Evolutionary conservation across 805 yeast genomes (phyloP).

Genomic region (Tetrapisispora arboricola): DNA sequence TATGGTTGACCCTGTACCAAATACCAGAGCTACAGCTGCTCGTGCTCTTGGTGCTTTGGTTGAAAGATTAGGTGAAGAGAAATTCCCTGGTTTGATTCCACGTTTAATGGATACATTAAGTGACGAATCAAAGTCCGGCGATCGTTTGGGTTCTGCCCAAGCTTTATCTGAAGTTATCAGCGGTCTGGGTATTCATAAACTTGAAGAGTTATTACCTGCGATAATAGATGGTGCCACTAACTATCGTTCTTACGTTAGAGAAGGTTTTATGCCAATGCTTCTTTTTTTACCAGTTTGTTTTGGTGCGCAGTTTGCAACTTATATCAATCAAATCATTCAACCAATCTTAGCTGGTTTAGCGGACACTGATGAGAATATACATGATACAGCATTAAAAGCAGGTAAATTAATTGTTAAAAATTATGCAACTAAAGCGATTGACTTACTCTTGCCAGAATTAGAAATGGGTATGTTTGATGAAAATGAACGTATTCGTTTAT

Average conservation of each 20-base stretch:
- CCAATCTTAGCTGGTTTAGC: conserved; percentile 88
- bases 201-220: conserved; percentile 80
- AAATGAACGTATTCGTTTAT: conserved; percentile 77
- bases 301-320: conserved; percentile 85
- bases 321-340: conserved; percentile 76
- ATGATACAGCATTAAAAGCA: conserved; percentile 83
- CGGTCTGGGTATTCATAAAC: conserved; percentile 78
- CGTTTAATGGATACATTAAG: conserved; percentile 63
- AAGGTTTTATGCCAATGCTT: conserved; percentile 85
- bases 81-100: conserved; percentile 85
- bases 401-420: conserved; percentile 86
- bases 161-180: conserved; percentile 88
- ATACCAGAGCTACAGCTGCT: conserved; percentile 93
- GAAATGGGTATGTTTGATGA: conserved; percentile 80
- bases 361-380: conserved; percentile 73
- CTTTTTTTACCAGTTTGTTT: conserved; percentile 89
- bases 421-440: conserved; percentile 88
- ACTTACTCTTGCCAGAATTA: conserved; percentile 83
- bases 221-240: conserved; percentile 64
- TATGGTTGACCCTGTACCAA: conserved; percentile 98
- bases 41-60: conserved; percentile 94
- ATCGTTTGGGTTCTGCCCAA: conserved; percentile 93
- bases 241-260: conserved; percentile 63
- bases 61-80: conserved; percentile 92
- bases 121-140: conserved; percentile 75